Evolutionary conservation across 2,329 filamentous ascomycete genomes (phyloP).

Genomic region (Uncinocarpus reesii): DNA sequence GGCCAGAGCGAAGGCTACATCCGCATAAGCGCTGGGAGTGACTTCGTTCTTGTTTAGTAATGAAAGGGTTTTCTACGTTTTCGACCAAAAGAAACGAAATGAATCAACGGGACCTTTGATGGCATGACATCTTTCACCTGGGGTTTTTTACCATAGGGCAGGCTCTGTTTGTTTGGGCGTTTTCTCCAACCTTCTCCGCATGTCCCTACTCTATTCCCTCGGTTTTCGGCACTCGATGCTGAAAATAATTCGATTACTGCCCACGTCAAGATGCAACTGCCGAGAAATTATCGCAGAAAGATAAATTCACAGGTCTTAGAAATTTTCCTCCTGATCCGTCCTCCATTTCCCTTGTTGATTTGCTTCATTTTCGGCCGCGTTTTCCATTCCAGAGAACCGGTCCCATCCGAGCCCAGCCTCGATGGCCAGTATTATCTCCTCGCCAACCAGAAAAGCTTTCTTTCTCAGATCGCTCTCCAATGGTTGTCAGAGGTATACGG

Average conservation of each 20-base stretch:
- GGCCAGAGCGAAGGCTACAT: constrained; percentile 18
- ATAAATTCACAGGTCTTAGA: constrained; percentile 7
- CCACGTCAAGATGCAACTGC: constrained; percentile 7
- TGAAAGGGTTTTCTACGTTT: constrained; percentile 4
- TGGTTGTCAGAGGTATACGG: constrained; percentile 73
- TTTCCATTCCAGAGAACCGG: background rate
- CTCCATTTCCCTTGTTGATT: background rate
- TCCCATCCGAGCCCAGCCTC: background rate
- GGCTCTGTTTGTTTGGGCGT: constrained; percentile 7
- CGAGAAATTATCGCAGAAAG: constrained; percentile 8
- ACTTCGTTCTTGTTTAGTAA: constrained; percentile 7
- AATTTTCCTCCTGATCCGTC: background rate
- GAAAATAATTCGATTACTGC: constrained; percentile 11
- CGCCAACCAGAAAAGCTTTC: constrained; percentile 50
- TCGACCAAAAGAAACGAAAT: constrained; percentile 7
- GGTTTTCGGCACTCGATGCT: constrained; percentile 9
- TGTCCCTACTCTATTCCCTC: background rate
- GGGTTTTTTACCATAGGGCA: constrained; percentile 10
- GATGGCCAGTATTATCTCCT: constrained; percentile 79
- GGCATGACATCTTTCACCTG: constrained; percentile 10
- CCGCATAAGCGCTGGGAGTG: constrained; percentile 6
- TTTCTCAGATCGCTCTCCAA: constrained; percentile 21
- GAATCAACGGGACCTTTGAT: constrained; percentile 11
- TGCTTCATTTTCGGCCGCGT: background rate
- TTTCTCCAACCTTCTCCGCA: constrained; percentile 5